Evolutionary conservation across 306 rosid genomes (phyloP), one percentile per base, ranked within the genome.

Genomic region (Ormosia emarginata): DNA sequence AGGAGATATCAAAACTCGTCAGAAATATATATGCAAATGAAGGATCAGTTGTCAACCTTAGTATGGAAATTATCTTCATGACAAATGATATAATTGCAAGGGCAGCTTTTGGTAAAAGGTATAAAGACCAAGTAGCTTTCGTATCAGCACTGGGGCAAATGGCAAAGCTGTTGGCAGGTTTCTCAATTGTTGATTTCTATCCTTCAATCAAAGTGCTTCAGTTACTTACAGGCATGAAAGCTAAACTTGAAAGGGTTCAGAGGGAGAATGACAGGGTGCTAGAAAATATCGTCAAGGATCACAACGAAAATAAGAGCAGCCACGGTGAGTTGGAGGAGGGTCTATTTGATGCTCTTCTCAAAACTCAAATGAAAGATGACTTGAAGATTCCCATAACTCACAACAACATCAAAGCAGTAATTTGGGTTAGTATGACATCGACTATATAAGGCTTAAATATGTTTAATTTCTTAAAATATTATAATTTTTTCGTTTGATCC

Each of bases 251-350:
- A 44, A 77, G n/a, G 13, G 49, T 30, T 0, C 24, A 15, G 46
- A 53, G 52, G 40, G 11, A 69, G 15, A 29, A 9, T 39, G 86
- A 77, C 8, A 30, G 13, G 41, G 29, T 77, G 12, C 18, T 82
- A 3, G 71, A 69, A 24, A 44, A 11, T 1, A 82, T 82, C 15
- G 39, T 77, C 13, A 53, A 39, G 6, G 86, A 82, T n/a, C 86
- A 61, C 41, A 29, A 9, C 14, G 53, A 36, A 18, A 37, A 64
- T 2, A 81, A 47, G 14, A 70, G 40, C 4, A 4, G 4, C n/a
- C 17, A 18, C 10, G 11, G 47, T n/a, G 66, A 58, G 14, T n/a
- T 11, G 52, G 69, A 63, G 10, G 77, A 80, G 7, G 84, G 61
- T 71, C 32, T 71, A 3, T 30, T 80, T 6, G 71, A 71, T 61